These are phyloP conservation scores for Lasiodiplodia citricola DNA, from an alignment of 2,329 filamentous ascomycete species.

Conservation along the genomic window DNA sequence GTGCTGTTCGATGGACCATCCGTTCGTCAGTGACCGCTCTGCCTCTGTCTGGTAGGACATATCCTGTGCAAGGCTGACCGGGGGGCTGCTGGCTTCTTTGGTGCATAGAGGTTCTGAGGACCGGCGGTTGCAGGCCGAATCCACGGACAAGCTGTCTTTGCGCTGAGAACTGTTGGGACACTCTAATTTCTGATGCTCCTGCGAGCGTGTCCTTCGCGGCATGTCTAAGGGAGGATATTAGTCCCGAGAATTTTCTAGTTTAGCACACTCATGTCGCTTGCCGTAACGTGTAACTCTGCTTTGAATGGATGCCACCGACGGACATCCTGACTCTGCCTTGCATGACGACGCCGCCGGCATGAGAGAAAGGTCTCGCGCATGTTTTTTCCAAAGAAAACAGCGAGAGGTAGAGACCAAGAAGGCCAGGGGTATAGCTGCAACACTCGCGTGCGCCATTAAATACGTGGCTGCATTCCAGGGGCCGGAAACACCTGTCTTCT, in stretches of 20 bases:
- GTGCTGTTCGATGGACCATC: neutral
- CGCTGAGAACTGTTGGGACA: neutral
- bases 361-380: neutral
- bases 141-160: neutral
- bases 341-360: neutral
- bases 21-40: neutral
- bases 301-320: neutral
- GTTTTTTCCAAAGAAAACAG: neutral
- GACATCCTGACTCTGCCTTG: neutral
- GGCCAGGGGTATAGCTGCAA: neutral
- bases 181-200: neutral
- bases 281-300: neutral
- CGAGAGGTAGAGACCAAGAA: neutral
- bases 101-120: neutral
- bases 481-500: neutral
- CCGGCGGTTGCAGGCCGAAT: neutral
- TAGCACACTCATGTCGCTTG: neutral
- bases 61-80: neutral
- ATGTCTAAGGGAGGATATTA: neutral
- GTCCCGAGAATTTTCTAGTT: neutral
- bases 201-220: neutral
- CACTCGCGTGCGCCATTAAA: neutral
- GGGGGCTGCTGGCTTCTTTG: too few species aligned
- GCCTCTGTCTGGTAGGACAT: neutral
- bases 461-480: slow-evolving; percentile 6